These are phyloP conservation scores for Erodium trifolium DNA, from an alignment of 441 rosid species.

Conservation along the genomic window DNA sequence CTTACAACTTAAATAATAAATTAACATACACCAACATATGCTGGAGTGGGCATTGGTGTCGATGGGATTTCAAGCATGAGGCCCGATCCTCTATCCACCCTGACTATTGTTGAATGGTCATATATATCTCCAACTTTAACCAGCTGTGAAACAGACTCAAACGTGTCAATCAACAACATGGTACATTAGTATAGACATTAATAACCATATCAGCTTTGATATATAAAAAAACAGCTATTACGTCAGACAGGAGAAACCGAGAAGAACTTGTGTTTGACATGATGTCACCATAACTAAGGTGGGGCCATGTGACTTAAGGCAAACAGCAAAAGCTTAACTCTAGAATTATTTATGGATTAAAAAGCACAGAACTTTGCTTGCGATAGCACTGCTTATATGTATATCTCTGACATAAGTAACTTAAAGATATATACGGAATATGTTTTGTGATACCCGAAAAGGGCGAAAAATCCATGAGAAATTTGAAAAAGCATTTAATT, in stretches of 20 bases:
- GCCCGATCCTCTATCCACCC: conserved; percentile 80
- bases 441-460: background rate
- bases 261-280: conserved; percentile 9
- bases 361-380: background rate
- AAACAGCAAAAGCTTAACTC: background rate
- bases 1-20: conserved; percentile 14
- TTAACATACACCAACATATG: conserved; percentile 73
- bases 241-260: background rate
- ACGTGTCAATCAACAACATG: conserved; percentile 3
- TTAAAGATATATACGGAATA: background rate
- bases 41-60: conserved; percentile 51
- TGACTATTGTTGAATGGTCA: conserved; percentile 70
- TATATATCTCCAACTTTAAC: conserved; percentile 66
- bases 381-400: background rate
- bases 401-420: background rate
- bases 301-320: background rate
- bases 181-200: background rate
- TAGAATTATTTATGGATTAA: background rate
- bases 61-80: conserved; percentile 90
- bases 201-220: background rate
- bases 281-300: background rate
- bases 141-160: conserved; percentile 44
- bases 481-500: background rate
- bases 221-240: background rate
- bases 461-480: background rate